Percentiles rank a stretch among this genome's conserved stretches.
Evolutionary conservation across 2,329 filamentous ascomycete species (phyloP).

Genomic region (Periglandula ipomoeae): DNA sequence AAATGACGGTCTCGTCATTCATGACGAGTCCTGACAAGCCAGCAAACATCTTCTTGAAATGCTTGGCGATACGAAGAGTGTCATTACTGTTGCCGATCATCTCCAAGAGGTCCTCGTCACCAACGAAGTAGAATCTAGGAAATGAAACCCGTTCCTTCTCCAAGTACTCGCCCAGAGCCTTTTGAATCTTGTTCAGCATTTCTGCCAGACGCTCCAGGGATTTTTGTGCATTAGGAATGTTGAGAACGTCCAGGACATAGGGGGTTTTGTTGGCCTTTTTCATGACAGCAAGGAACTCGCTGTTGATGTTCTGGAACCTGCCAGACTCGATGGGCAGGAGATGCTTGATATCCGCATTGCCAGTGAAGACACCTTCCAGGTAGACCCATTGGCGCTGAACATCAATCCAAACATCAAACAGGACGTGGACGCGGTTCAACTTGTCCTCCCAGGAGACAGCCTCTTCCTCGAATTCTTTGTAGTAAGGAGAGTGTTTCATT

Average conservation of each 20-base stretch:
- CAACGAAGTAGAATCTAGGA: slow-evolving; percentile 98
- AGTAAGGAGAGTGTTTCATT: slow-evolving; percentile 98
- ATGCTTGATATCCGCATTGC: slow-evolving; percentile 98
- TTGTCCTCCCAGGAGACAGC: slow-evolving; percentile 97
- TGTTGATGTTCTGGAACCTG: slow-evolving; percentile 98
- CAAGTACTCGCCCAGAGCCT: slow-evolving; percentile 94
- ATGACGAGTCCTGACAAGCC: slow-evolving; percentile 84
- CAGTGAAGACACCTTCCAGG: slow-evolving; percentile 95
- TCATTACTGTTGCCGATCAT: slow-evolving; percentile 99
- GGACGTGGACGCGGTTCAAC: slow-evolving; percentile 89
- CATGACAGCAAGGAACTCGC: slow-evolving; percentile 97
- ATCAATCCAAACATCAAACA: slow-evolving; percentile 99
- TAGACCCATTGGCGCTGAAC: slow-evolving; percentile 99
- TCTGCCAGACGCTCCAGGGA: slow-evolving; percentile 94
- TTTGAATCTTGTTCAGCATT: slow-evolving; percentile 96
- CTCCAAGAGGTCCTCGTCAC: slow-evolving; percentile 94
- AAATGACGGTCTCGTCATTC: slow-evolving; percentile 79
- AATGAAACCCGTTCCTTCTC: slow-evolving; percentile 97
- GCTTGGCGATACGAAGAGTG: slow-evolving; percentile 89
- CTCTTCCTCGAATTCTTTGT: slow-evolving; percentile 98
- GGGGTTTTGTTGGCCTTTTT: slow-evolving; percentile 98
- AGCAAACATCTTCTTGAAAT: slow-evolving; percentile 99
- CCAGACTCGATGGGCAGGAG: slow-evolving; percentile 92
- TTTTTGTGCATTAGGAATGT: slow-evolving; percentile 92
- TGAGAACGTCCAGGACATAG: slow-evolving; percentile 89